phyloP scores from a whole-genome alignment of 2,329 filamentous ascomycete species.

The Pezicula rhizophila region DNA sequence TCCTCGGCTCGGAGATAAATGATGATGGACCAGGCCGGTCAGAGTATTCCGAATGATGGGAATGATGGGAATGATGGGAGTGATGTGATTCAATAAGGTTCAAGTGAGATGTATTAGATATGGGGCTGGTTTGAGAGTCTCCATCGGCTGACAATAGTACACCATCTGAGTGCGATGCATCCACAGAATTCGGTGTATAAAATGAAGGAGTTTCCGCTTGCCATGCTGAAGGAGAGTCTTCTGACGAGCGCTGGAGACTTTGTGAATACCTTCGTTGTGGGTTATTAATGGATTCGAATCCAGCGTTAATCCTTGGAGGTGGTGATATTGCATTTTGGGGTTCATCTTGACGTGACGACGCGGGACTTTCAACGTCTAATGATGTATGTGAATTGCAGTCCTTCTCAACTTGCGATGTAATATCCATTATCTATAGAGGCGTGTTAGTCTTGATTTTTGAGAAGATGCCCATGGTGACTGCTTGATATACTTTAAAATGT shows the following conservation, averaged over 20 bases:
- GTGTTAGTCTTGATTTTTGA: background rate
- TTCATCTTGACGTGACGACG: background rate
- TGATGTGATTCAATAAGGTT: background rate
- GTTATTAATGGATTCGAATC: background rate
- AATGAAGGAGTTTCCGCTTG: conserved; percentile 1
- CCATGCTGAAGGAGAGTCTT: conserved; percentile 1
- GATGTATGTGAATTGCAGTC: background rate
- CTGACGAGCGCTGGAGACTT: background rate
- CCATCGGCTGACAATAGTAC: background rate
- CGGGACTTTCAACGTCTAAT: background rate
- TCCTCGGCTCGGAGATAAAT: background rate
- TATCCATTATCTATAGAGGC: conserved; percentile 8
- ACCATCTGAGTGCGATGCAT: conserved; percentile 4
- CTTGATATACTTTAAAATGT: background rate
- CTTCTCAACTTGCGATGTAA: conserved; percentile 9
- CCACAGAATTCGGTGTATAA: background rate
- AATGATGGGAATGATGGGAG: background rate
- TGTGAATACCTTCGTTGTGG: background rate
- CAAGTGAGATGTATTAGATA: background rate
- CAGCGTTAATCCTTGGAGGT: background rate
- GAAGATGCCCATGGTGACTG: background rate
- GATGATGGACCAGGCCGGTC: background rate
- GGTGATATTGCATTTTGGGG: background rate
- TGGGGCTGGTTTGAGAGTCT: conserved; percentile 1
- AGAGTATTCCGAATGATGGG: background rate